Conservation (phyloP, 331 rosid genomes). For the Spiraea crenata region DNA sequence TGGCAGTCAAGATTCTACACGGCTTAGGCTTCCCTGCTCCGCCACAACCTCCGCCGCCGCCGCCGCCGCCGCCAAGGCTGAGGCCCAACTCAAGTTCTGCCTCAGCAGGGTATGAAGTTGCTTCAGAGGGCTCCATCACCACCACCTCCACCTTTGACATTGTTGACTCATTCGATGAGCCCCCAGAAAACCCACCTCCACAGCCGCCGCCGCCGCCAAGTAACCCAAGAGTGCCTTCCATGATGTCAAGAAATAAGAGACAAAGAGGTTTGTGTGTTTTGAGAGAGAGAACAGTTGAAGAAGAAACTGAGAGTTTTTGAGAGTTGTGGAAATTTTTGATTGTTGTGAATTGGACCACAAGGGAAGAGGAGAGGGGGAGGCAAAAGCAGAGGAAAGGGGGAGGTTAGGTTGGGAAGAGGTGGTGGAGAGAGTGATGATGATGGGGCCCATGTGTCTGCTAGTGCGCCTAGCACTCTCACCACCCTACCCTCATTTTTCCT, state of each 20-base stretch:
- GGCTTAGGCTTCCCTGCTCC: constrained; percentile 26
- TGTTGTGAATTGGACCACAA: constrained; percentile 12
- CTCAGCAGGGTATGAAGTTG: constrained; percentile 40
- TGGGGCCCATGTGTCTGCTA: constrained; percentile 60
- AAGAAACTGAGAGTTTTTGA: background rate
- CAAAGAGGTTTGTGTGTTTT: background rate
- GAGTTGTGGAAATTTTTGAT: constrained; percentile 15
- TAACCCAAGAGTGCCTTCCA: constrained; percentile 47
- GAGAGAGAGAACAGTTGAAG: constrained; percentile 3
- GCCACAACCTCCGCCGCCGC: constrained; percentile 25
- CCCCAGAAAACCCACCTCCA: constrained; percentile 40
- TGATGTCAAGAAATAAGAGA: constrained; percentile 1
- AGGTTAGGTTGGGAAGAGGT: constrained; percentile 23
- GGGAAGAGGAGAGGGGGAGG: constrained; percentile 14
- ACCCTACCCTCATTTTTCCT: constrained; percentile 19
- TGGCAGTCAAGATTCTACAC: constrained; percentile 58
- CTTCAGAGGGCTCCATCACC: constrained; percentile 37
- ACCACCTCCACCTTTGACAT: constrained; percentile 35
- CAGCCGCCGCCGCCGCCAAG: constrained; percentile 18
- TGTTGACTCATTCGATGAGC: constrained; percentile 32
- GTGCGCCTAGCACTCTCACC: constrained; percentile 55
- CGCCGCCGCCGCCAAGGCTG: constrained; percentile 28
- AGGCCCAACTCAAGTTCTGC: constrained; percentile 57
- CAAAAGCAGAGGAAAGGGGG: constrained; percentile 5
- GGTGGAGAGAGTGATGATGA: constrained; percentile 55